A percentile compares a stretch with the other conserved stretches of the same genome.
phyloP scores from a whole-genome alignment of 352 stramenopile genomes.

The Pythium insidiosum region DNA sequence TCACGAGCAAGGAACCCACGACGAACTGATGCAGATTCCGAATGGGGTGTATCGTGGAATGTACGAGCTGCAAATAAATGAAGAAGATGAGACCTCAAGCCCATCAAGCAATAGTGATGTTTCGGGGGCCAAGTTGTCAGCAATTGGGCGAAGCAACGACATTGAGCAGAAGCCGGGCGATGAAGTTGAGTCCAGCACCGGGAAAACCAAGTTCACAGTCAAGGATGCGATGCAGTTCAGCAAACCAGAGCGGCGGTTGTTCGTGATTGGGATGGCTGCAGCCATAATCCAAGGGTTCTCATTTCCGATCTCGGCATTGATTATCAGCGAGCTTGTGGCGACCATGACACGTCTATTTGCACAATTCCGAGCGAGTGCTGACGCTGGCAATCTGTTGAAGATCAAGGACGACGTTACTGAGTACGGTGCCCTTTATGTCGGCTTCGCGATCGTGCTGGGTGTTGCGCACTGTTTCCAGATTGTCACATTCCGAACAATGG shows the following conservation, averaged over 20 bases:
- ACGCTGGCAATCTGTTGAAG: slow-evolving; percentile 11
- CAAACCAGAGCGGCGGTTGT: slow-evolving; percentile 23
- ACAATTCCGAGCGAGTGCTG: slow-evolving; percentile 7
- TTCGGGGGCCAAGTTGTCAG: no score
- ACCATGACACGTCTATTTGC: slow-evolving; percentile 28
- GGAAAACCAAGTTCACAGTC: slow-evolving; percentile 29
- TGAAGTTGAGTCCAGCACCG: slow-evolving; percentile 29
- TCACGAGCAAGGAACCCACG: slow-evolving; percentile 21
- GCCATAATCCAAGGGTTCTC: slow-evolving; percentile 11
- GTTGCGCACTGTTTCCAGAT: slow-evolving; percentile 19
- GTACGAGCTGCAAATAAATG: slow-evolving; percentile 39
- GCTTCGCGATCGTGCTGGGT: slow-evolving; percentile 16
- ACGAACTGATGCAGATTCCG: slow-evolving; percentile 35
- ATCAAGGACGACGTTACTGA: slow-evolving; percentile 19
- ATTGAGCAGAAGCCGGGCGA: slow-evolving; percentile 28
- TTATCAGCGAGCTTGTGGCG: slow-evolving; percentile 24
- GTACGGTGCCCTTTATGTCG: slow-evolving; percentile 18
- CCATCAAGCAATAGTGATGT: slow-evolving; percentile 66
- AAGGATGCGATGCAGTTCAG: slow-evolving; percentile 20
- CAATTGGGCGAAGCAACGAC: no score
- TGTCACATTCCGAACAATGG: slow-evolving; percentile 32
- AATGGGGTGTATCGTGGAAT: slow-evolving; percentile 66
- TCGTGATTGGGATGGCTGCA: slow-evolving; percentile 13
- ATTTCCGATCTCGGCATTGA: slow-evolving; percentile 15
- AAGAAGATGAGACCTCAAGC: slow-evolving; percentile 41